phyloP scores from a whole-genome alignment of 192 early-diverging fungal species.

The Dissophora ornata region DNA sequence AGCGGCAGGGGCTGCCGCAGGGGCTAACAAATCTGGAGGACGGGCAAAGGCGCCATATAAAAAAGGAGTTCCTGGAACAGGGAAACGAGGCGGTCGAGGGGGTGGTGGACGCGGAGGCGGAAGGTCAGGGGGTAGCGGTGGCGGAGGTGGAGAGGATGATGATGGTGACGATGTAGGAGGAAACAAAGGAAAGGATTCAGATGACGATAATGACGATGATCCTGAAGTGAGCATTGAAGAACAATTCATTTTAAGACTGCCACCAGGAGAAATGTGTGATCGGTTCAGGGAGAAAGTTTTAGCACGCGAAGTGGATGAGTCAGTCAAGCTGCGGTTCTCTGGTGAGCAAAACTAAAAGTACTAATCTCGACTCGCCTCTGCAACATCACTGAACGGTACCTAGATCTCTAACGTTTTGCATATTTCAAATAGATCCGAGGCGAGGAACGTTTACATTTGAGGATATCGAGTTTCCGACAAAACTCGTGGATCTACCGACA shows the following conservation, averaged over 20 bases:
- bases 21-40: conserved; percentile 26
- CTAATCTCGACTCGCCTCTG: too few species aligned
- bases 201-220: conserved; percentile 70
- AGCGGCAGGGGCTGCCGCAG: conserved; percentile 34
- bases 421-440: conserved; percentile 60
- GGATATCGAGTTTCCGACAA: conserved; percentile 66
- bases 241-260: conserved; percentile 82
- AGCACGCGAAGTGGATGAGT: conserved; percentile 53
- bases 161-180: conserved; percentile 1
- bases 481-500: conserved; percentile 84
- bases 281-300: conserved; percentile 63
- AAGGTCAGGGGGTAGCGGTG: neutral
- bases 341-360: conserved; percentile 27
- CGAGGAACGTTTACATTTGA: conserved; percentile 69
- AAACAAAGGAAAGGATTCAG: conserved; percentile 47
- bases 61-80: conserved; percentile 1
- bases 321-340: conserved; percentile 59
- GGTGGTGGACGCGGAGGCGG: conserved; percentile 19
- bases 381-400: neutral
- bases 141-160: conserved; percentile 8
- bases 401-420: neutral
- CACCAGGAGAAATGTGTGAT: conserved; percentile 62
- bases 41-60: conserved; percentile 24
- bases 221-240: conserved; percentile 81
- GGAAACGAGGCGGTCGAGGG: conserved; percentile 16